phyloP scores from a whole-genome alignment of 2,329 filamentous ascomycete genomes.

The Salinomyces thailandicus region DNA sequence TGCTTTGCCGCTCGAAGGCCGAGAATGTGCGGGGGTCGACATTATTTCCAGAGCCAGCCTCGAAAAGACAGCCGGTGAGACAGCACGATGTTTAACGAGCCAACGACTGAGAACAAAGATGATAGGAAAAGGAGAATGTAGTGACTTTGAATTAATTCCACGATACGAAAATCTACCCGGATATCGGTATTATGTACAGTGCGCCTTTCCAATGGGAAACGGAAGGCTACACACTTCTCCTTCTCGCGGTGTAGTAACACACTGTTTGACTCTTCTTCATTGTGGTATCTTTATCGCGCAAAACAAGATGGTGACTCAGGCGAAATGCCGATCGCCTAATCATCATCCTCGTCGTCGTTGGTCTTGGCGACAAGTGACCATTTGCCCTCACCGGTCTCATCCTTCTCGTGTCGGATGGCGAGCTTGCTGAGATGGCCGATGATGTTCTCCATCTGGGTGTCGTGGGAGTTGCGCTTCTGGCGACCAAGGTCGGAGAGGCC shows the following conservation, averaged over 20 bases:
- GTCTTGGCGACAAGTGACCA: conserved; percentile 37
- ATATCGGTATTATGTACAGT: conserved; percentile 6
- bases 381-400: conserved; percentile 35
- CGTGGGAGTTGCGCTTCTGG: conserved; percentile 50
- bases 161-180: conserved; percentile 2
- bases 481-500: conserved; percentile 54
- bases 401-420: conserved; percentile 48
- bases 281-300: conserved; percentile 6
- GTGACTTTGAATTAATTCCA: conserved; percentile 1
- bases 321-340: conserved; percentile 23
- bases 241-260: conserved; percentile 7
- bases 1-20: too few relatives aligned
- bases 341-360: conserved; percentile 38
- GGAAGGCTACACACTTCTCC: conserved; percentile 1
- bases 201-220: conserved; percentile 4
- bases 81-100: too few relatives aligned
- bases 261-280: conserved; percentile 3
- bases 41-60: too few relatives aligned
- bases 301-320: conserved; percentile 1
- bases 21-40: too few relatives aligned
- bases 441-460: conserved; percentile 57
- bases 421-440: conserved; percentile 55
- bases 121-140: neutral
- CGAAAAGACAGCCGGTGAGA: too few relatives aligned
- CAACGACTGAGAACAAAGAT: too few relatives aligned